phyloP scores from a whole-genome alignment of 2,329 filamentous ascomycete species.

The Aspergillus uvarum region DNA sequence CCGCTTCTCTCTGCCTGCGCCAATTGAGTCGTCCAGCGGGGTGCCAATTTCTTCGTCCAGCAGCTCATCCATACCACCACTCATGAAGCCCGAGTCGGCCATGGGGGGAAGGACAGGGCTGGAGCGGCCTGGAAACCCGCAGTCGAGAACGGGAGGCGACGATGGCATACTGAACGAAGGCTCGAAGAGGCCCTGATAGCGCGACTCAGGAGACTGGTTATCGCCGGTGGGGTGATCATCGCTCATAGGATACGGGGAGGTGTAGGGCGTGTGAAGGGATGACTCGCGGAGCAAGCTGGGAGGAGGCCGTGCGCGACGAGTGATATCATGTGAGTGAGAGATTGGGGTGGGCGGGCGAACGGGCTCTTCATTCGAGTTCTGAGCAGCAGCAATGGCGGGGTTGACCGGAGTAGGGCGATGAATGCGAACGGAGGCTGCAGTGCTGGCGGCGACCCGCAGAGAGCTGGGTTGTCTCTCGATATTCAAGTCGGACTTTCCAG shows the following conservation, averaged over 20 bases:
- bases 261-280: conserved; percentile 48
- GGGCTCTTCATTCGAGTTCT: conserved; percentile 44
- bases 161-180: conserved; percentile 84
- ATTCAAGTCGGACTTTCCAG: conserved; percentile 64
- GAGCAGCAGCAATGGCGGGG: conserved; percentile 32
- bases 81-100: conserved; percentile 81
- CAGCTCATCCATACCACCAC: conserved; percentile 68
- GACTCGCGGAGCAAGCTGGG: conserved; percentile 64
- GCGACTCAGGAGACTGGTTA: conserved; percentile 50
- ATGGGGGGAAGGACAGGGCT: conserved; percentile 72
- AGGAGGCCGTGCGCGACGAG: conserved; percentile 33
- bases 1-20: conserved; percentile 19
- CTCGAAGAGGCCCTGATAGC: conserved; percentile 53
- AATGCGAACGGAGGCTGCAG: conserved; percentile 79
- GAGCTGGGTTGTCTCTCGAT: conserved; percentile 75
- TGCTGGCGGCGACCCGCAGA: conserved; percentile 85
- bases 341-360: conserved; percentile 50
- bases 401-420: conserved; percentile 68
- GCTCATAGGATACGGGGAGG: conserved; percentile 43
- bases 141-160: conserved; percentile 77
- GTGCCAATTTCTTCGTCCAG: conserved; percentile 59
- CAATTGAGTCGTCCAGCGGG: conserved; percentile 28
- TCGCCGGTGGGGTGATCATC: conserved; percentile 45
- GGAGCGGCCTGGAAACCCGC: conserved; percentile 65
- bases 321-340: conserved; percentile 30